phyloP scores from a whole-genome alignment of 129 eudicot genomes.

The Arctium minus region DNA sequence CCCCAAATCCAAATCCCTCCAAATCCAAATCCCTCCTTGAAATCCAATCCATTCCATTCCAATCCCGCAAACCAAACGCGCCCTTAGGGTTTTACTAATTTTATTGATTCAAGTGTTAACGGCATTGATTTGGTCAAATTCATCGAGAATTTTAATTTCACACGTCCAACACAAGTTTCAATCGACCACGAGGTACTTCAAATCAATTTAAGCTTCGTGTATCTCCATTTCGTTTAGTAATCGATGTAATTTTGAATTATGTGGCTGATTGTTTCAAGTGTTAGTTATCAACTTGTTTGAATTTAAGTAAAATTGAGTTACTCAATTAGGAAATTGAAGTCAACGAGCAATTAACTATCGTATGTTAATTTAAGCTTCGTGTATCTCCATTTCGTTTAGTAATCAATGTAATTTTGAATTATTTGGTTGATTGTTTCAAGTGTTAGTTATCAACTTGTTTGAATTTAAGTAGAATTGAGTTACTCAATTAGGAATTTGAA shows the following conservation, averaged over 20 bases:
- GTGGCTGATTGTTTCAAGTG: neutral
- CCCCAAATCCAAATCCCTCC: too few species aligned
- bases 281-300: slow-evolving; percentile 9
- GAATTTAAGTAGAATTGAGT: too few species aligned
- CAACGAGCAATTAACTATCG: too few species aligned
- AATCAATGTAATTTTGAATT: too few species aligned
- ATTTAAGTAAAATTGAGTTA: neutral
- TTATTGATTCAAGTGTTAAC: neutral
- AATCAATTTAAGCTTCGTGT: neutral
- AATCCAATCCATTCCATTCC: too few species aligned
- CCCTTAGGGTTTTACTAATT: neutral
- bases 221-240: neutral
- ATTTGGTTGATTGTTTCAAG: too few species aligned
- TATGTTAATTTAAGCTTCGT: too few species aligned
- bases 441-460: too few species aligned
- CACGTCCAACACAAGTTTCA: slow-evolving; percentile 17
- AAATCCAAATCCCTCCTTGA: too few species aligned
- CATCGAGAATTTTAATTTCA: neutral
- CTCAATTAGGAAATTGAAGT: neutral
- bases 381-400: too few species aligned
- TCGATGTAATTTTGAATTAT: neutral
- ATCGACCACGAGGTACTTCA: neutral
- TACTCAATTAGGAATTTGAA: too few species aligned
- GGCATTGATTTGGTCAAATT: neutral
- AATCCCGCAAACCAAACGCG: too few species aligned